These are phyloP conservation scores for Rhododendron henanense DNA, from an alignment of 148 eudicot species.

Conservation along the genomic window DNA sequence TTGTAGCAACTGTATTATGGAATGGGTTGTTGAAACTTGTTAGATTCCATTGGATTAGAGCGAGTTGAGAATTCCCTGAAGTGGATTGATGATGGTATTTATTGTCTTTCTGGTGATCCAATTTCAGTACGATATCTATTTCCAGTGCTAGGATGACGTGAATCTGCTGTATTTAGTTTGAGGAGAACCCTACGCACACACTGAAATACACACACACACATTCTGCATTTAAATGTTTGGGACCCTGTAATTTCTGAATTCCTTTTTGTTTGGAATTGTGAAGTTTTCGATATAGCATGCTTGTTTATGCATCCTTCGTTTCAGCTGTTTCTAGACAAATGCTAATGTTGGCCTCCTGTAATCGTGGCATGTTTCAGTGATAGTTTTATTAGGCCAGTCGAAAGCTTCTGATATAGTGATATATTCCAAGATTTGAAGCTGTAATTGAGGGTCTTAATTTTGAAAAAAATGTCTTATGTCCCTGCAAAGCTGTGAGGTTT, in stretches of 20 bases:
- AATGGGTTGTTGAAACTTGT: not conserved
- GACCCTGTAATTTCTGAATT: not conserved
- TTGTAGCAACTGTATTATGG: not conserved
- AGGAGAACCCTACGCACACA: too few species aligned
- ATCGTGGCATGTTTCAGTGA: not conserved
- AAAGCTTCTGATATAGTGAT: not conserved
- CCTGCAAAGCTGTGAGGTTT: not conserved
- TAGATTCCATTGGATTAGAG: not conserved
- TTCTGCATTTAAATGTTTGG: not conserved
- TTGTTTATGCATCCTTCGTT: not conserved
- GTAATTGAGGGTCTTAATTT: not conserved
- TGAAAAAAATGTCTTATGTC: not conserved
- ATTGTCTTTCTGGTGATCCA: not conserved
- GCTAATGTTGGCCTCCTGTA: not conserved
- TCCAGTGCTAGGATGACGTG: not conserved
- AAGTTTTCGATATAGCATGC: not conserved
- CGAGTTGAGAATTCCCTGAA: not conserved
- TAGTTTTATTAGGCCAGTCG: not conserved
- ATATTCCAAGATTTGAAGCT: not conserved
- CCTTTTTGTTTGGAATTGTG: not conserved
- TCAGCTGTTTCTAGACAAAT: not conserved
- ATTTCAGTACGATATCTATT: not conserved
- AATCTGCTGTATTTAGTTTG: not conserved
- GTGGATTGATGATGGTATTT: not conserved
- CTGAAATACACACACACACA: too few species aligned